Conservation (phyloP, 192 early-diverging fungal species). For the Geranomyces michiganensis region DNA sequence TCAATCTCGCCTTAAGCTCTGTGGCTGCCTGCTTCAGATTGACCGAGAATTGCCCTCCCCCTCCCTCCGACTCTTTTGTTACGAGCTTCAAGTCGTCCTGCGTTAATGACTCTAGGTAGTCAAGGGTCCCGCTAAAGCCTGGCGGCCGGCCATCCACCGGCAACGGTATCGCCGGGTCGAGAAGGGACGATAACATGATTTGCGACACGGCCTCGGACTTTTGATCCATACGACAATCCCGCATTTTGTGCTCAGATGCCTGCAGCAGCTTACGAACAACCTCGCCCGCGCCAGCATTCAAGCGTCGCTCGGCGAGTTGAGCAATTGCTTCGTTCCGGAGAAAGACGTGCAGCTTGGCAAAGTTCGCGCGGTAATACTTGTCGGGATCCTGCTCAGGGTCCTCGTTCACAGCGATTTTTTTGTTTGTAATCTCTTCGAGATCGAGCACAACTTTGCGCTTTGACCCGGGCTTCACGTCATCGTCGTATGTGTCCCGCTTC, state of each 20-base stretch:
- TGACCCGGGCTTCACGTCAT: slow-evolving; percentile 27
- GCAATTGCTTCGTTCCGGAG: slow-evolving; percentile 36
- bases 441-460: slow-evolving; percentile 44
- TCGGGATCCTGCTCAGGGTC: slow-evolving; percentile 13
- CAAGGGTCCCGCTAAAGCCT: slow-evolving; percentile 20
- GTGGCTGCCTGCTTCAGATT: slow-evolving; percentile 19
- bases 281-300: slow-evolving; percentile 39
- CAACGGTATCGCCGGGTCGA: slow-evolving; percentile 8
- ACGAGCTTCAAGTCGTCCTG: slow-evolving; percentile 40
- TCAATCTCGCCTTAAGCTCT: slow-evolving; percentile 24
- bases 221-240: slow-evolving; percentile 37
- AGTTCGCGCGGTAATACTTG: slow-evolving; percentile 34
- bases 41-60: slow-evolving; percentile 43
- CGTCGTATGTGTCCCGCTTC: slow-evolving; percentile 36
- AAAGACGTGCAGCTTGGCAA: slow-evolving; percentile 36
- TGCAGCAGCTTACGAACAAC: slow-evolving; percentile 35
- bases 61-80: slow-evolving; percentile 42
- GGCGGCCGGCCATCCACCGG: slow-evolving; percentile 23
- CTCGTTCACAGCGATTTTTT: slow-evolving; percentile 3
- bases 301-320: slow-evolving; percentile 29
- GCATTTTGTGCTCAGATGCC: slow-evolving; percentile 31
- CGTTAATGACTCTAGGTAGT: slow-evolving; percentile 44
- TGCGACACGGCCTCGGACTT: slow-evolving; percentile 23
- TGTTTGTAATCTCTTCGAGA: slow-evolving; percentile 34
- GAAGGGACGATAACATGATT: slow-evolving; percentile 18